phyloP scores from a whole-genome alignment of 2,329 filamentous ascomycete genomes.

The Canariomyces notabilis region DNA sequence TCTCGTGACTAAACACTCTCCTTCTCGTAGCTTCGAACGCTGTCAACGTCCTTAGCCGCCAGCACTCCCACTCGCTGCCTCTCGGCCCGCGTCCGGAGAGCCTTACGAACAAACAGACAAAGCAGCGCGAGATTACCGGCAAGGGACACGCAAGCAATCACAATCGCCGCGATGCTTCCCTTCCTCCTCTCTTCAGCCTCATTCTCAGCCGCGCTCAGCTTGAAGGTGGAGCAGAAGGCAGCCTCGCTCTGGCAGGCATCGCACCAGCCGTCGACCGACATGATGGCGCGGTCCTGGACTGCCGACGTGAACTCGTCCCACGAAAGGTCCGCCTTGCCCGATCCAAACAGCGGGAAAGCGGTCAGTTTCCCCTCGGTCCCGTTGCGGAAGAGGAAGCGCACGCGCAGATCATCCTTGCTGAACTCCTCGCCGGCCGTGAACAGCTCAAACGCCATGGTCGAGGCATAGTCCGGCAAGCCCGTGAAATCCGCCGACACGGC shows the following conservation, averaged over 20 bases:
- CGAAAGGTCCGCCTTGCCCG: conserved; percentile 48
- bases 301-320: conserved; percentile 63
- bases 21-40: conserved; percentile 1
- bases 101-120: not conserved
- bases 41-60: not conserved
- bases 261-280: conserved; percentile 71
- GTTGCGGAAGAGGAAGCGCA: conserved; percentile 59
- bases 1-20: conserved; percentile 12
- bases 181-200: not conserved
- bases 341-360: conserved; percentile 57
- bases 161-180: conserved; percentile 8
- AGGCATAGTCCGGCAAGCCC: conserved; percentile 79
- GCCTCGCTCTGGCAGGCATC: conserved; percentile 66
- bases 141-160: conserved; percentile 9
- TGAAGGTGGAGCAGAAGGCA: conserved; percentile 52
- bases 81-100: not conserved
- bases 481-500: conserved; percentile 58
- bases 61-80: not conserved
- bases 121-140: conserved; percentile 3
- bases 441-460: conserved; percentile 73
- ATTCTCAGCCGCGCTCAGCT: not conserved
- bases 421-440: conserved; percentile 50
- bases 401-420: conserved; percentile 41
- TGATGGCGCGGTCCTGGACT: conserved; percentile 39
- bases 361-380: conserved; percentile 52